Evolutionary conservation across 495 filamentous ascomycete genomes (phyloP).

Genomic region (Pseudotulostoma volvatum): DNA sequence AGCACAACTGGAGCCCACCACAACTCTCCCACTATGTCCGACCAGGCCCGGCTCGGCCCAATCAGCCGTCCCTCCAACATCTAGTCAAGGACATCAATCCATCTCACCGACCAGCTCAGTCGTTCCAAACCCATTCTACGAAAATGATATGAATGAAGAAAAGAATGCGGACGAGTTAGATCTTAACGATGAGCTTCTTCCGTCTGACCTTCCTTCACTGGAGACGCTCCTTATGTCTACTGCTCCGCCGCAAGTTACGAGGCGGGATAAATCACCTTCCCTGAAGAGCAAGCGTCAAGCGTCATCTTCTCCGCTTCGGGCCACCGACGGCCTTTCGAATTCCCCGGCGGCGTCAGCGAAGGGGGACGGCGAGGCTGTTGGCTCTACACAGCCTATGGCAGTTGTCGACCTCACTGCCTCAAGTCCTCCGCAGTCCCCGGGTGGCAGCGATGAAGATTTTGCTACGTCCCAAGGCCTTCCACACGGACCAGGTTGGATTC

Average conservation of each 20-base stretch:
- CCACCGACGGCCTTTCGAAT: neutral
- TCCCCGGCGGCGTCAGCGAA: neutral
- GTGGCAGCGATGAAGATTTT: constrained; percentile 14
- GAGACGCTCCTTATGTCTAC: neutral
- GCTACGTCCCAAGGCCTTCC: constrained; percentile 16
- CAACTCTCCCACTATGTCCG: too few relatives aligned
- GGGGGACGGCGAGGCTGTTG: constrained; percentile 3
- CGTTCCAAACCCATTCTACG: constrained; percentile 16
- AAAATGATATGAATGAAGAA: constrained; percentile 8
- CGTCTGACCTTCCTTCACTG: constrained; percentile 8
- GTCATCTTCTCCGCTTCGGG: neutral
- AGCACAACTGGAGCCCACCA: too few relatives aligned
- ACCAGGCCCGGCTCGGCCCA: too few relatives aligned
- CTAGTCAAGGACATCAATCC: neutral
- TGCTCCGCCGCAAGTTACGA: neutral
- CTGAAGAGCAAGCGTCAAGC: neutral
- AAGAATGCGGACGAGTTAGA: neutral
- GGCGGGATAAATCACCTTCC: neutral
- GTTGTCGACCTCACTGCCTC: constrained; percentile 30
- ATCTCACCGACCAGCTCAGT: constrained; percentile 1
- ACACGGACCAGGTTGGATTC: constrained; percentile 21
- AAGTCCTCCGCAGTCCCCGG: constrained; percentile 20
- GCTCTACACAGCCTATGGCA: constrained; percentile 8
- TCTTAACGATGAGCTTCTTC: constrained; percentile 1
- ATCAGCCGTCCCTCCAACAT: neutral